Percentiles rank a stretch among this genome's conserved stretches.
phyloP scores from a whole-genome alignment of 140 eudicot species.

The Stevia rebaudiana region DNA sequence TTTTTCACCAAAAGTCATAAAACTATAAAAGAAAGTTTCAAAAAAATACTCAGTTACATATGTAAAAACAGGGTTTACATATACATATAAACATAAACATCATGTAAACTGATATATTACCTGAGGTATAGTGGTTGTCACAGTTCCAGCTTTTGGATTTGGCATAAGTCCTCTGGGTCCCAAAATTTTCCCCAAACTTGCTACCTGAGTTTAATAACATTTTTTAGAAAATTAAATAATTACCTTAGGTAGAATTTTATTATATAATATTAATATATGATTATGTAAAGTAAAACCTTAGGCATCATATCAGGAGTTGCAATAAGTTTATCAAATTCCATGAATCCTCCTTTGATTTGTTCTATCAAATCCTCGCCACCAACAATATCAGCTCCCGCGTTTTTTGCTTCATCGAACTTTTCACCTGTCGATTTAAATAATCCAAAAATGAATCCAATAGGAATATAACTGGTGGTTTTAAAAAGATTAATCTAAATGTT shows the following conservation, averaged over 20 bases:
- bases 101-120: conserved; percentile 26
- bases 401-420: conserved; percentile 88
- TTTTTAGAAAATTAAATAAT: background rate
- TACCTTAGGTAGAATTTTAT: background rate
- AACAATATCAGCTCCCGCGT: conserved; percentile 92
- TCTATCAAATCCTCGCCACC: conserved; percentile 96
- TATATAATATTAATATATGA: background rate
- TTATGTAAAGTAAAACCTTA: conserved; percentile 51
- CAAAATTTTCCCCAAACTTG: conserved; percentile 73
- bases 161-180: conserved; percentile 99
- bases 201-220: conserved; percentile 47
- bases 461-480: conserved; percentile 1
- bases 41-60: too few relatives aligned
- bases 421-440: conserved; percentile 51
- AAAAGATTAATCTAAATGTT: background rate
- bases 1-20: too few relatives aligned
- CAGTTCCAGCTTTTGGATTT: conserved; percentile 97
- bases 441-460: conserved; percentile 12
- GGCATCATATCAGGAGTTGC: conserved; percentile 99
- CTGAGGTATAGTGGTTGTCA: conserved; percentile 80
- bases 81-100: background rate
- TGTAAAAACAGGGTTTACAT: too few relatives aligned
- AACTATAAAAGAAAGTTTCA: too few relatives aligned
- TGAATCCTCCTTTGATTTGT: conserved; percentile 84
- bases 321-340: conserved; percentile 91